Evolutionary conservation across 2,329 filamentous ascomycete species (phyloP), one percentile per base, ranked within the genome.

Genomic region (Botrytis aclada): DNA sequence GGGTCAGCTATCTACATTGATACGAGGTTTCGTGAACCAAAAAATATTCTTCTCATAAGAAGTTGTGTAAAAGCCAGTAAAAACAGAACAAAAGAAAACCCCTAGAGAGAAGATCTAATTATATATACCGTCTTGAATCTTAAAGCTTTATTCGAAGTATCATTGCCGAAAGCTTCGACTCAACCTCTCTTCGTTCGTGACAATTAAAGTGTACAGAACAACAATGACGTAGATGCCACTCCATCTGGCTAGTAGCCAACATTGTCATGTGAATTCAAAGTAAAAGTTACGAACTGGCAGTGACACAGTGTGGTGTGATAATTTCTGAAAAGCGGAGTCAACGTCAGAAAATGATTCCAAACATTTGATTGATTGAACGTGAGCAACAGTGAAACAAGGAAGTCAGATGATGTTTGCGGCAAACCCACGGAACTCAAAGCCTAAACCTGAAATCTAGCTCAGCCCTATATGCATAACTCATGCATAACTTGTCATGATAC

Each of bases 391-490:
- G 20, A 69, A 69, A 67, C 65, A 56, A 41, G 47, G 25, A 41
- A 67, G 22, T 20, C 16, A 34, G 45, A 39, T 66, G 22, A 54
- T 22, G n/a, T 14, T 43, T 29, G 20, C 39, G 39, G 39, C 43
- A 29, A 63, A 12, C 10, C 65, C 65, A 34, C n/a, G 22, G 47
- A 18, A 56, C 22, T 39, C n/a, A 29, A 56, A 34, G 16, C 10
- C 45, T 32, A 56, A 67, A 41, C 65, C n/a, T 32, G 18, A 16
- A 32, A 43, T 56, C 37, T 69, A 41, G 34, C 47, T 69, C 65
- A 69, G 65, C 65, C 65, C 51, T 69, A 69, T 69, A 56, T 20
- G 47, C 39, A 56, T 18, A 25, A 39, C 29, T 67, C 16, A 54
- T 54, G 25, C n/a, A 54, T 16, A 54, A 54, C 47, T 54, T 3